A percentile compares a stretch with the other conserved stretches of the same genome.
Evolutionary conservation across 257 asterid species (phyloP).

Genomic region (Salvia miltiorrhiza): DNA sequence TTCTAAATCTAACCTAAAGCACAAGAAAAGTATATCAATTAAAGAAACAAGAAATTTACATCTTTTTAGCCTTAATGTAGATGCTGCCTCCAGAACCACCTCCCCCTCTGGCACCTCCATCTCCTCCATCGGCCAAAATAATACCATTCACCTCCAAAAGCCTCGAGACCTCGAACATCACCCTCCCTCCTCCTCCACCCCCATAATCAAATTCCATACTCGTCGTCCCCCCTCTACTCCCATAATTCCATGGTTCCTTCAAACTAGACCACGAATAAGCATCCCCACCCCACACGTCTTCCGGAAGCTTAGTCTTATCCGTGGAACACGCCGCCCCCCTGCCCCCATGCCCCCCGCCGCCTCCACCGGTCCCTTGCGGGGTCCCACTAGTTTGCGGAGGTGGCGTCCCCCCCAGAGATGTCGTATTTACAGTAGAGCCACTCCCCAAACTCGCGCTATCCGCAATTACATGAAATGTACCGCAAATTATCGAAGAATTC

Average conservation of each 20-base stretch:
- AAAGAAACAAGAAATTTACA: constrained; percentile 46
- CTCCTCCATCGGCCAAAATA: constrained; percentile 87
- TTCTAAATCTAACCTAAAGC: constrained; percentile 1
- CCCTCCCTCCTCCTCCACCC: constrained; percentile 99
- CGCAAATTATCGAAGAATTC: constrained; percentile 52
- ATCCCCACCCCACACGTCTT: constrained; percentile 98
- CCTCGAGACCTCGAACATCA: constrained; percentile 38
- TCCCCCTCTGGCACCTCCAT: constrained; percentile 86
- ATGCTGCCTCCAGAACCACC: constrained; percentile 99
- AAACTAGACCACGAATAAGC: constrained; percentile 76
- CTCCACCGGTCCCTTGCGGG: constrained; percentile 83
- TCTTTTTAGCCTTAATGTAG: constrained; percentile 68
- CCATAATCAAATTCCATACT: constrained; percentile 79
- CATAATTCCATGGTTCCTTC: constrained; percentile 70
- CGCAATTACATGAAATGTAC: constrained; percentile 58
- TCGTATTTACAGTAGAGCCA: constrained; percentile 71
- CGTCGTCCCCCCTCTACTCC: constrained; percentile 90
- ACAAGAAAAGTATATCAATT: constrained; percentile 7
- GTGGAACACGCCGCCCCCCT: constrained; percentile 90
- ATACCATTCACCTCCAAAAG: constrained; percentile 80
- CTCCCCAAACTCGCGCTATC: constrained; percentile 59
- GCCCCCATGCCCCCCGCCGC: constrained; percentile 98
- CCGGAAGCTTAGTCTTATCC: constrained; percentile 69
- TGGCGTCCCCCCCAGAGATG: constrained; percentile 78
- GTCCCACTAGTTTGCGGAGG: constrained; percentile 95